phyloP scores from a whole-genome alignment of 441 rosid species.

The Corymbia citriodora region DNA sequence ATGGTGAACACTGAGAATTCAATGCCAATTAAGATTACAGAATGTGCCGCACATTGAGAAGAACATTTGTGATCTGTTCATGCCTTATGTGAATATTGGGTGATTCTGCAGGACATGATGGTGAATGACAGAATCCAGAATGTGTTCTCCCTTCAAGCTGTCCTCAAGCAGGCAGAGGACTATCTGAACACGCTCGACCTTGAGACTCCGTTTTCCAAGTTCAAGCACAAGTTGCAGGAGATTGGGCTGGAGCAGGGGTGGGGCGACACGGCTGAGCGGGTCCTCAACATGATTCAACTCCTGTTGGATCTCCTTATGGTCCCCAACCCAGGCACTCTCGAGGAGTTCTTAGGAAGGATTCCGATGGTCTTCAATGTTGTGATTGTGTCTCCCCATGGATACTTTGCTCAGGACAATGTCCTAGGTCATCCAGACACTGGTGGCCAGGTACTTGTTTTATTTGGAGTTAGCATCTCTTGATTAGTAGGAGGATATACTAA shows the following conservation, averaged over 20 bases:
- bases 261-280: slow-evolving; percentile 85
- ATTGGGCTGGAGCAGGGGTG: slow-evolving; percentile 92
- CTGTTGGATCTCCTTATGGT: slow-evolving; percentile 93
- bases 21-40: not conserved
- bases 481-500: not conserved
- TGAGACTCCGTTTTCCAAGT: slow-evolving; percentile 44
- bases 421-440: slow-evolving; percentile 99
- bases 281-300: slow-evolving; percentile 73
- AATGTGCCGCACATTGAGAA: not conserved
- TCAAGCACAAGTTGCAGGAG: slow-evolving; percentile 71
- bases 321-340: slow-evolving; percentile 90
- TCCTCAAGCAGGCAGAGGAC: slow-evolving; percentile 88
- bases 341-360: slow-evolving; percentile 73
- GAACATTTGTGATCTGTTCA: not conserved
- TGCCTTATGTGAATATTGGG: not conserved
- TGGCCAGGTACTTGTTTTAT: slow-evolving; percentile 60
- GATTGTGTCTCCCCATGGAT: slow-evolving; percentile 88
- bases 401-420: slow-evolving; percentile 93
- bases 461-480: not conserved
- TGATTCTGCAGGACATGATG: slow-evolving; percentile 67
- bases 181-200: slow-evolving; percentile 44
- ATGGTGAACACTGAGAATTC: not conserved
- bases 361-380: slow-evolving; percentile 96
- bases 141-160: slow-evolving; percentile 60
- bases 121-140: slow-evolving; percentile 66